phyloP scores from a whole-genome alignment of 805 yeast genomes.

The Nakazawaea anatomiae region DNA sequence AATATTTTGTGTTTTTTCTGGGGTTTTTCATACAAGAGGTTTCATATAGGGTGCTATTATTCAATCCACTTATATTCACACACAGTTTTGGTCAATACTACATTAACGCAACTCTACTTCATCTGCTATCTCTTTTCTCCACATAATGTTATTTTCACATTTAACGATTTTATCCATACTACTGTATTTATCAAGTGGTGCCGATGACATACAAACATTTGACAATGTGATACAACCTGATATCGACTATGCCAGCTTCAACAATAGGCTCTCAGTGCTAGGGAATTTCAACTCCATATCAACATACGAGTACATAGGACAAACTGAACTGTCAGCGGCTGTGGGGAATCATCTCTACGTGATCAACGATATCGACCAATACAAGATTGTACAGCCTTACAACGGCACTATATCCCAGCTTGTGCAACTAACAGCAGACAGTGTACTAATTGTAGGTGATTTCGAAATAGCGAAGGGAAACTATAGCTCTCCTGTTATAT shows the following conservation, averaged over 20 bases:
- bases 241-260: slow-evolving; percentile 2
- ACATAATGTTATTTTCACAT: neutral
- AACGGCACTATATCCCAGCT: slow-evolving; percentile 4
- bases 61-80: no score
- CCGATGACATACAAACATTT: neutral
- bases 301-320: slow-evolving; percentile 8
- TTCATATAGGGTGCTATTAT: no score
- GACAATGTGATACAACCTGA: slow-evolving; percentile 1
- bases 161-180: neutral
- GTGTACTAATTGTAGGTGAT: slow-evolving; percentile 4
- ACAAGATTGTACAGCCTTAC: slow-evolving; percentile 1
- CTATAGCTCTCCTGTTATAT: slow-evolving; percentile 5
- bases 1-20: no score
- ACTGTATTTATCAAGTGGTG: neutral
- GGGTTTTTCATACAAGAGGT: no score
- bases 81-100: no score
- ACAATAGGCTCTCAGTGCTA: slow-evolving; percentile 6
- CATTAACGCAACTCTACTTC: no score
- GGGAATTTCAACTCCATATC: slow-evolving; percentile 9
- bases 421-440: neutral
- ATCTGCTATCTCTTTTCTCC: no score
- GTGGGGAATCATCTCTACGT: neutral
- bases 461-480: neutral
- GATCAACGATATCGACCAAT: slow-evolving; percentile 1
- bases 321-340: neutral